Conservation (phyloP, 768 basidiomycete genomes). For the Leucocoprinus leucothites region DNA sequence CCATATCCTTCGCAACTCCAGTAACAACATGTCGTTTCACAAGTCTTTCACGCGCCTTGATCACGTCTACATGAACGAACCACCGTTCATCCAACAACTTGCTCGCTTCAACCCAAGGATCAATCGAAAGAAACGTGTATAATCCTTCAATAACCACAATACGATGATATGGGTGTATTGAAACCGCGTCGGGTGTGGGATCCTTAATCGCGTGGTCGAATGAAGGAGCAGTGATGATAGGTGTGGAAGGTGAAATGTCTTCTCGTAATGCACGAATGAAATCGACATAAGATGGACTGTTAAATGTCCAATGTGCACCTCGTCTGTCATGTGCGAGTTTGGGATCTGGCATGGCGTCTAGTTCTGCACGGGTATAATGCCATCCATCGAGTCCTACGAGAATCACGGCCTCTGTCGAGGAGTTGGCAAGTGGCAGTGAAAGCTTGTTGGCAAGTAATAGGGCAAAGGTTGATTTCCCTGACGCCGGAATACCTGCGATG, state of each 20-base stretch:
- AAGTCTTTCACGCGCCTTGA: constrained; percentile 56
- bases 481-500: constrained; percentile 77
- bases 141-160: constrained; percentile 88
- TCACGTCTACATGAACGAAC: constrained; percentile 60
- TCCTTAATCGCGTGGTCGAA: constrained; percentile 91
- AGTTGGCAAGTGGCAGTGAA: constrained; percentile 39
- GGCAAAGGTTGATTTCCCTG: constrained; percentile 83
- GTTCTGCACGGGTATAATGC: constrained; percentile 79
- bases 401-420: constrained; percentile 37
- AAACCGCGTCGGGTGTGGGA: constrained; percentile 58
- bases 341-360: constrained; percentile 76
- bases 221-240: constrained; percentile 63
- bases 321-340: constrained; percentile 75
- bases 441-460: constrained; percentile 48
- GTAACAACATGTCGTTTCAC: constrained; percentile 74
- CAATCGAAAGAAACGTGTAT: constrained; percentile 74
- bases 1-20: constrained; percentile 63
- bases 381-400: constrained; percentile 88
- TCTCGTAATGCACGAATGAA: constrained; percentile 60
- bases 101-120: constrained; percentile 70
- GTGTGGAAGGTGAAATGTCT: constrained; percentile 14
- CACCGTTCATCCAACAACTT: constrained; percentile 73
- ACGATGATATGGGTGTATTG: constrained; percentile 61
- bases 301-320: constrained; percentile 92
- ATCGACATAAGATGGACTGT: constrained; percentile 63